Conservation (phyloP, 1,284 basidiomycete genomes). For the Irpex lacteus region DNA sequence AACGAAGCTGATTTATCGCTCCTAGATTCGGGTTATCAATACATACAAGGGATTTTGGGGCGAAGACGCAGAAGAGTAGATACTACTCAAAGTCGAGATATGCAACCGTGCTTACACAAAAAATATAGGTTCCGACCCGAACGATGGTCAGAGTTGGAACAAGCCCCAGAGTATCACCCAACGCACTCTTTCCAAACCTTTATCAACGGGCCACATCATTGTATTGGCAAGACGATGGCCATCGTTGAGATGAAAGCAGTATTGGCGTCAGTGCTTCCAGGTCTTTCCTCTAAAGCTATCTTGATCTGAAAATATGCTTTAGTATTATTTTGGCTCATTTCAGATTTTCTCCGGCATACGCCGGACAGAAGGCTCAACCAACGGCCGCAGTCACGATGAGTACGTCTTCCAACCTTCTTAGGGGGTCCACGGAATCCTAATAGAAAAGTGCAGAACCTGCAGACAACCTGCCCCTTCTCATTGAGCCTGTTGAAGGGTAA, state of each 20-base stretch:
- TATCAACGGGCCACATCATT: conserved; percentile 1
- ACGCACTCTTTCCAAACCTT: background rate
- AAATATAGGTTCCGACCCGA: background rate
- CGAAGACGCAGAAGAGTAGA: background rate
- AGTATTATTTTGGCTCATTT: background rate
- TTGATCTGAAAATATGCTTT: background rate
- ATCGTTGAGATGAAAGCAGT: conserved; percentile 1
- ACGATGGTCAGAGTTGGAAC: background rate
- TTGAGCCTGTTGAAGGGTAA: background rate
- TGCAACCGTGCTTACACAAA: background rate
- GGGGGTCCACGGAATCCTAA: background rate
- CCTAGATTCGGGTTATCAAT: background rate
- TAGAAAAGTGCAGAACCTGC: background rate
- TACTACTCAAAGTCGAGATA: no score
- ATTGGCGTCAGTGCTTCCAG: background rate
- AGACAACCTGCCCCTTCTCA: background rate
- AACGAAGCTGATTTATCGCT: no score
- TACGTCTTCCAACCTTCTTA: background rate
- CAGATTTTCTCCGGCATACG: background rate
- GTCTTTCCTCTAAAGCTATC: background rate
- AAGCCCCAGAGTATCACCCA: background rate
- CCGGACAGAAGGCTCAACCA: background rate
- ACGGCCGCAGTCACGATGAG: conserved; percentile 1
- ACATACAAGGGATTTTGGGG: conserved; percentile 1
- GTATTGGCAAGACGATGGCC: conserved; percentile 2